Conservation (phyloP, 169 alveolate species). For the Toxoplasma gondii region DNA sequence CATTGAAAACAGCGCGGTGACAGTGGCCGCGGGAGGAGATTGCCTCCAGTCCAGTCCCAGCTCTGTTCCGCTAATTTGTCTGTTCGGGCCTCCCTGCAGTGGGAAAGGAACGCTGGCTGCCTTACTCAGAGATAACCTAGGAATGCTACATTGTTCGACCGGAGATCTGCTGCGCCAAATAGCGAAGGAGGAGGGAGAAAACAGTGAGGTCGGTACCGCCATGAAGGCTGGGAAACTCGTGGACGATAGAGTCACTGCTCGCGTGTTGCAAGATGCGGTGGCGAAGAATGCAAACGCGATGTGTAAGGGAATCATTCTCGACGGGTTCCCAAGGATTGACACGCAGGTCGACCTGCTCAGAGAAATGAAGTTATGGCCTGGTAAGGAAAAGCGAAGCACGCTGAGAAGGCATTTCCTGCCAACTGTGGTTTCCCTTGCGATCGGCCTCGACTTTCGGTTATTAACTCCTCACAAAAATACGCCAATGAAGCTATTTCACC, state of each 20-base stretch:
- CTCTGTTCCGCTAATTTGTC: background rate
- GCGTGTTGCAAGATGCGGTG: background rate
- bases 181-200: constrained; percentile 15
- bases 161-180: constrained; percentile 24
- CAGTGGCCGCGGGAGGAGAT: background rate
- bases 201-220: constrained; percentile 21
- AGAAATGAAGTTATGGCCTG: constrained; percentile 25
- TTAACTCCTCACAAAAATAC: no score
- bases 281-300: background rate
- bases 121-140: background rate
- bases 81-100: constrained; percentile 42
- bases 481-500: no score
- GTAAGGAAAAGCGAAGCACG: background rate
- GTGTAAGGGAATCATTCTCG: constrained; percentile 7
- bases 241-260: background rate
- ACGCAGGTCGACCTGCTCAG: background rate
- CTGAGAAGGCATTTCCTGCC: no score
- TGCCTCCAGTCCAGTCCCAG: background rate
- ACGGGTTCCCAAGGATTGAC: constrained; percentile 26
- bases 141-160: constrained; percentile 3
- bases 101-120: constrained; percentile 29
- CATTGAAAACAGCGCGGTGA: background rate
- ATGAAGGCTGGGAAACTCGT: constrained; percentile 7
- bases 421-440: no score
- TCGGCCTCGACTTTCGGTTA: no score